Conservation (phyloP, 371 early-diverging fungal species). For the Syncephalis plumigaleata region DNA sequence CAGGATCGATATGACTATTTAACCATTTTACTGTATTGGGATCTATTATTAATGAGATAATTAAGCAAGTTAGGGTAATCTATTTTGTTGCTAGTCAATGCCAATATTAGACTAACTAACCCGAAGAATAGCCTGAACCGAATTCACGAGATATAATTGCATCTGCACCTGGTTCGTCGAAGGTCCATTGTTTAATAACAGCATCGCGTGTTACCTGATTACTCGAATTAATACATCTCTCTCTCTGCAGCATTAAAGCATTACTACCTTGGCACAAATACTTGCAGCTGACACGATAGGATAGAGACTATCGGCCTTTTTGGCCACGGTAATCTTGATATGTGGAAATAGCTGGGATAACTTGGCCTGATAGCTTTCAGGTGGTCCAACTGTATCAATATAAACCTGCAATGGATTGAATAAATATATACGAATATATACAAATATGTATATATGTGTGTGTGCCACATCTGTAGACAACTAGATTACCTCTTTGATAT, state of each 20-base stretch:
- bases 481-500: conserved; percentile 54
- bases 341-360: conserved; percentile 55
- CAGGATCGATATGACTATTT: conserved; percentile 47
- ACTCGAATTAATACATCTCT: no score
- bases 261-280: conserved; percentile 86
- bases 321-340: conserved; percentile 67
- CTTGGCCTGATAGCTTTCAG: conserved; percentile 62
- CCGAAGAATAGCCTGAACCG: conserved; percentile 96
- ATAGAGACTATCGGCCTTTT: conserved; percentile 93
- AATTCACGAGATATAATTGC: conserved; percentile 28
- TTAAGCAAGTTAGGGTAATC: no score
- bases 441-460: no score
- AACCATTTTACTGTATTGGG: conserved; percentile 91
- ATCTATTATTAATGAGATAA: no score
- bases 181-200: conserved; percentile 63
- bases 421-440: no score
- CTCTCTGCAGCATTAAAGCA: background rate
- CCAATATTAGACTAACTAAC: conserved; percentile 15
- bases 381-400: conserved; percentile 97
- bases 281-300: conserved; percentile 97
- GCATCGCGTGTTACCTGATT: conserved; percentile 74
- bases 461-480: no score
- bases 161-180: conserved; percentile 37
- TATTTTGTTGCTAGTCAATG: no score
- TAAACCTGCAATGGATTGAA: conserved; percentile 66